These are phyloP conservation scores for Passalora sequoiae DNA, from an alignment of 2,329 filamentous ascomycete species.

Conservation along the genomic window DNA sequence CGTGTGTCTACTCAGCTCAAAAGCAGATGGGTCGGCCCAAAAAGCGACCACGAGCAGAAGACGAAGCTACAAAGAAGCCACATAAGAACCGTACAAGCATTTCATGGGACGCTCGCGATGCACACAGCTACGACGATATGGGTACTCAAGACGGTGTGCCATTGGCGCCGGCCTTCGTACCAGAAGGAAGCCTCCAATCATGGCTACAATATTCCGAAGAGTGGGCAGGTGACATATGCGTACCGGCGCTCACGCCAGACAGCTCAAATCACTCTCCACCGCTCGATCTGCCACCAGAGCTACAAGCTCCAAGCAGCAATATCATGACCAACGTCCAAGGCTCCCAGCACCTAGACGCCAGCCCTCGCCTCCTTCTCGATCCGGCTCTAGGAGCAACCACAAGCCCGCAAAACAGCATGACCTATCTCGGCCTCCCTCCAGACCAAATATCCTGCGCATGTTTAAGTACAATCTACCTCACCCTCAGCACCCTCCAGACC, in stretches of 20 bases:
- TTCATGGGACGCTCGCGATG: neutral
- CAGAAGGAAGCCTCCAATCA: constrained; percentile 21
- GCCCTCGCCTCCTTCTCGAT: constrained; percentile 15
- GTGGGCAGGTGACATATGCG: constrained; percentile 10
- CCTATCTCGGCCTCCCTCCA: constrained; percentile 9
- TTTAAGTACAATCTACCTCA: constrained; percentile 44
- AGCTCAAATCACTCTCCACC: constrained; percentile 14
- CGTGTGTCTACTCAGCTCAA: constrained; percentile 44
- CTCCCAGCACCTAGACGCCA: neutral
- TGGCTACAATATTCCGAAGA: constrained; percentile 18
- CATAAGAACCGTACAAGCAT: neutral
- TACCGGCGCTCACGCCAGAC: constrained; percentile 24
- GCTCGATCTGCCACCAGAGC: constrained; percentile 16
- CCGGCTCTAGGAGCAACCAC: constrained; percentile 7
- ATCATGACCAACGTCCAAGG: constrained; percentile 3
- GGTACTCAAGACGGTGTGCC: constrained; percentile 1
- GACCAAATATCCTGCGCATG: constrained; percentile 37
- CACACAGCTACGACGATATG: constrained; percentile 4
- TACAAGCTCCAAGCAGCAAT: constrained; percentile 7
- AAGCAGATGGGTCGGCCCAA: constrained; percentile 50
- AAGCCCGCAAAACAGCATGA: neutral
- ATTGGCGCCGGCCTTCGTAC: constrained; percentile 18
- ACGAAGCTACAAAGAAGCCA: constrained; percentile 7
- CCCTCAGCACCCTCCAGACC: constrained; percentile 39
- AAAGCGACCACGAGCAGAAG: constrained; percentile 40